Conservation (phyloP, 805 yeast species). For the Saccharomycopsis sp. region DNA sequence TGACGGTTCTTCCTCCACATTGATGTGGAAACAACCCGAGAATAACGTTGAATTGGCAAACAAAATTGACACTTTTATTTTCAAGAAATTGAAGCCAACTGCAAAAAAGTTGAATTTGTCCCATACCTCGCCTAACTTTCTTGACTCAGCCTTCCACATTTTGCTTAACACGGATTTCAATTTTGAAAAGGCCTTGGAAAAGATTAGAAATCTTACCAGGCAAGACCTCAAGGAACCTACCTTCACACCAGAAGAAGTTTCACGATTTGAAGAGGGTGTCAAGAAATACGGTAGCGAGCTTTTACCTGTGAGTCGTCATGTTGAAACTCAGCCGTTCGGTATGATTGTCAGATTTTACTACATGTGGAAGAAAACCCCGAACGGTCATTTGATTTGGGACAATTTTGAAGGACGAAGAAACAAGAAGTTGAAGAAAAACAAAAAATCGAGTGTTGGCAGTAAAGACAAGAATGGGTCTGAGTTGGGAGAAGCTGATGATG, state of each 20-base stretch:
- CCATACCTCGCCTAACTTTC: constrained; percentile 68
- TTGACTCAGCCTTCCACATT: constrained; percentile 59
- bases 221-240: constrained; percentile 68
- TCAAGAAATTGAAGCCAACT: constrained; percentile 39
- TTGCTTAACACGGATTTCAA: constrained; percentile 47
- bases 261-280: constrained; percentile 68
- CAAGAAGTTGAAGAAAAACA: constrained; percentile 35
- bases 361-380: constrained; percentile 80
- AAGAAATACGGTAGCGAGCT: constrained; percentile 67
- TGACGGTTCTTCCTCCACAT: constrained; percentile 45
- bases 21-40: constrained; percentile 54
- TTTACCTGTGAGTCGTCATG: constrained; percentile 59
- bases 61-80: constrained; percentile 44
- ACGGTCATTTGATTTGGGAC: constrained; percentile 77
- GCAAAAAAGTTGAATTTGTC: constrained; percentile 48
- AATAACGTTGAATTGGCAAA: constrained; percentile 24
- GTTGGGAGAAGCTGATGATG: constrained; percentile 52
- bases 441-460: constrained; percentile 18
- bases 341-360: constrained; percentile 84
- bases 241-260: constrained; percentile 52
- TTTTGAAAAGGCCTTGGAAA: constrained; percentile 37
- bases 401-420: constrained; percentile 62
- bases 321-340: constrained; percentile 63
- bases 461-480: too few species aligned
- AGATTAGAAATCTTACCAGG: constrained; percentile 43